Conservation (phyloP, 2,329 filamentous ascomycete genomes). For the Talaromyces sp. region DNA sequence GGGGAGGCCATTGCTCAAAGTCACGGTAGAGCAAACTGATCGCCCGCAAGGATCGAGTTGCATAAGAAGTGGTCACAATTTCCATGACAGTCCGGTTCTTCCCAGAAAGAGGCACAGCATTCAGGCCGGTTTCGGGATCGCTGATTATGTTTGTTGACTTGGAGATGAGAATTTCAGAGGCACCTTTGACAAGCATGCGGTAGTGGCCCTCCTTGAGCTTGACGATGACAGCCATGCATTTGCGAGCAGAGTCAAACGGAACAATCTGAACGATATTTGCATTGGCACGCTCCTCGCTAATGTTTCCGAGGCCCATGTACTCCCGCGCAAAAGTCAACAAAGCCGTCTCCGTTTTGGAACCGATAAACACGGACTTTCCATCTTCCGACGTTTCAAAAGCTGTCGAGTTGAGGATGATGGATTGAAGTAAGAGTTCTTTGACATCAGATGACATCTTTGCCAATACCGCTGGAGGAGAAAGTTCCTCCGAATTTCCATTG, state of each 20-base stretch:
- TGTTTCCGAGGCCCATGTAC: conserved; percentile 57
- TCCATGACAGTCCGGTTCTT: conserved; percentile 56
- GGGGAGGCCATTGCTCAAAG: conserved; percentile 78
- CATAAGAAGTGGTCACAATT: conserved; percentile 69
- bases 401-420: conserved; percentile 63
- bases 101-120: conserved; percentile 47
- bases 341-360: conserved; percentile 73
- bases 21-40: conserved; percentile 81
- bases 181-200: conserved; percentile 51
- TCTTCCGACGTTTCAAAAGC: conserved; percentile 60
- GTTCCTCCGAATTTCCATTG: conserved; percentile 35
- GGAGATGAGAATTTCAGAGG: conserved; percentile 45
- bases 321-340: conserved; percentile 64
- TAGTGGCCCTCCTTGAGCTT: conserved; percentile 51
- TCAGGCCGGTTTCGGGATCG: conserved; percentile 55
- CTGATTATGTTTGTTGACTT: conserved; percentile 48
- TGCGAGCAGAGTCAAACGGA: conserved; percentile 59
- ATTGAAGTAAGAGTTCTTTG: conserved; percentile 55
- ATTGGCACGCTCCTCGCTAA: conserved; percentile 58
- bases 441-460: conserved; percentile 46
- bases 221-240: conserved; percentile 63
- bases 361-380: conserved; percentile 57
- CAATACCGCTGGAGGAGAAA: conserved; percentile 51
- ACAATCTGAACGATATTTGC: conserved; percentile 49
- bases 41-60: conserved; percentile 71